These are phyloP conservation scores for Trichoderma parareesei DNA, from an alignment of 495 filamentous ascomycete species.

Conservation along the genomic window DNA sequence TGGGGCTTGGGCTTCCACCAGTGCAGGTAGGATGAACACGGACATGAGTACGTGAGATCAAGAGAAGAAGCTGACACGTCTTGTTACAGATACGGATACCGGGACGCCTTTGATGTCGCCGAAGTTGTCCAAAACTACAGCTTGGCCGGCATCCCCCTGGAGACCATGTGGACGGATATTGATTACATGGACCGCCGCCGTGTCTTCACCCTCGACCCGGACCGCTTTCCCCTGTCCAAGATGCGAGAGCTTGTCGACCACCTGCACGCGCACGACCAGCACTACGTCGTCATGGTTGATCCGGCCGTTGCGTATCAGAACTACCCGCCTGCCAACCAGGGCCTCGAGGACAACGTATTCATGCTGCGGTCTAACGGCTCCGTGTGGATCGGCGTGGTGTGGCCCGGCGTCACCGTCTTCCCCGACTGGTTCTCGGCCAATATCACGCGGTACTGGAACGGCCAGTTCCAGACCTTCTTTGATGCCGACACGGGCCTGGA, in stretches of 20 bases:
- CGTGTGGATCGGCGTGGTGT: conserved; percentile 71
- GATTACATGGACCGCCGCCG: conserved; percentile 63
- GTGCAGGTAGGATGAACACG: conserved; percentile 31
- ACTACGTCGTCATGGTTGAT: conserved; percentile 85
- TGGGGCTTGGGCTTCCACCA: conserved; percentile 82
- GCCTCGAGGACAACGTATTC: conserved; percentile 54
- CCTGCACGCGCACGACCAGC: conserved; percentile 65
- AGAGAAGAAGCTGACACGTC: conserved; percentile 32
- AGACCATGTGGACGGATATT: conserved; percentile 89
- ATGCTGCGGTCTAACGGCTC: conserved; percentile 56
- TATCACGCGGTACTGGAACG: conserved; percentile 63
- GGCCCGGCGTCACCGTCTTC: conserved; percentile 74
- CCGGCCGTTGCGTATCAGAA: conserved; percentile 66
- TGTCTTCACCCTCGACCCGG: conserved; percentile 68
- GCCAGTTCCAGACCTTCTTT: conserved; percentile 67
- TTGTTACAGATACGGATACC: conserved; percentile 57
- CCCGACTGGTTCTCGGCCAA: conserved; percentile 78
- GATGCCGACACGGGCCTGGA: conserved; percentile 55
- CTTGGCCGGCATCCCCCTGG: conserved; percentile 64
- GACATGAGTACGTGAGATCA: background rate
- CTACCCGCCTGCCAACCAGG: conserved; percentile 58
- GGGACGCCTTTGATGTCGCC: conserved; percentile 67
- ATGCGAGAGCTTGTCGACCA: conserved; percentile 63
- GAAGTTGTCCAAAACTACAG: conserved; percentile 78
- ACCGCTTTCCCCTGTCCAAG: conserved; percentile 58